These are phyloP conservation scores for Viola odorata DNA, from an alignment of 345 rosid genomes.

Conservation along the genomic window DNA sequence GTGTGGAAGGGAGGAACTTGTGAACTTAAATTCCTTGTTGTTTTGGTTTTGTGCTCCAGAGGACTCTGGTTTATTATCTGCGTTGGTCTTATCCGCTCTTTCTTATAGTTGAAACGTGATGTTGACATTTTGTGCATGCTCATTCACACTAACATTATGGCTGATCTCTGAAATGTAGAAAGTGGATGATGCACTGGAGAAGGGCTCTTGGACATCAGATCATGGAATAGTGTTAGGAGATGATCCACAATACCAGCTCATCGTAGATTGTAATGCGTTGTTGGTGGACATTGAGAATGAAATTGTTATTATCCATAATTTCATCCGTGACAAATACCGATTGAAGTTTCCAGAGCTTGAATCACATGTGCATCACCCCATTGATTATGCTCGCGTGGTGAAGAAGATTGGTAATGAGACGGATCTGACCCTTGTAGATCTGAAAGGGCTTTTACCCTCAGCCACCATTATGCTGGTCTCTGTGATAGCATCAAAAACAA, in stretches of 20 bases:
- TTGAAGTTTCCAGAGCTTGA: constrained; percentile 91
- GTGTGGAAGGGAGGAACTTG: no score
- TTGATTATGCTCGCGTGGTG: constrained; percentile 57
- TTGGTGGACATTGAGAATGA: constrained; percentile 91
- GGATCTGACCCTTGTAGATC: constrained; percentile 3
- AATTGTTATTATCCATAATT: constrained; percentile 73
- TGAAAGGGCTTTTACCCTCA: constrained; percentile 57
- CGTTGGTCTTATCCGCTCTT: no score
- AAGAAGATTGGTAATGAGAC: constrained; percentile 4
- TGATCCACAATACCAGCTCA: constrained; percentile 87
- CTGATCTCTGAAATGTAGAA: constrained; percentile 33
- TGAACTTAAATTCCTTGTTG: no score
- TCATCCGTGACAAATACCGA: constrained; percentile 78
- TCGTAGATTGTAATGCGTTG: constrained; percentile 79
- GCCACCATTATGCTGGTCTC: constrained; percentile 75
- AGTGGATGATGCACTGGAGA: constrained; percentile 72
- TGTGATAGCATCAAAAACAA: constrained; percentile 64
- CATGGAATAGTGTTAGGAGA: constrained; percentile 73
- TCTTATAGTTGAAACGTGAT: no score
- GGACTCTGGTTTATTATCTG: no score
- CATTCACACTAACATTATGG: no score
- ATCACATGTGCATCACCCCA: constrained; percentile 79
- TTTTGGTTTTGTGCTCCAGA: no score
- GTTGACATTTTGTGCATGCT: no score
- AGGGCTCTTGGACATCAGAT: constrained; percentile 47